phyloP scores from a whole-genome alignment of 2,329 filamentous ascomycete genomes.

The Trichophyton verrucosum region DNA sequence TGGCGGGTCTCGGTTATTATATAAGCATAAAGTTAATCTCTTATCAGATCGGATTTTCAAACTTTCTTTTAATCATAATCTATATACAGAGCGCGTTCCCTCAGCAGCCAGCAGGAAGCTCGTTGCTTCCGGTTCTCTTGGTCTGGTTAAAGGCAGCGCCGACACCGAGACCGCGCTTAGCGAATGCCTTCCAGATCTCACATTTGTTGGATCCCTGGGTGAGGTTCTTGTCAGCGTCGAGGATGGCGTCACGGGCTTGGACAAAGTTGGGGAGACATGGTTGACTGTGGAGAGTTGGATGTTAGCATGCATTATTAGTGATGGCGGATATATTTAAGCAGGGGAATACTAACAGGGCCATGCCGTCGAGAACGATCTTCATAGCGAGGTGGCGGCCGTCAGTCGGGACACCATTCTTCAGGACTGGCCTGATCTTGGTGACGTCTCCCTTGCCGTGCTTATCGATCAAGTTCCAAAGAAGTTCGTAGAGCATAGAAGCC shows the following conservation, averaged over 20 bases:
- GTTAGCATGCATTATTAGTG: background rate
- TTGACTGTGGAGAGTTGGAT: background rate
- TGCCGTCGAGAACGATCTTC: constrained; percentile 11
- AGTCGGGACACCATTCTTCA: constrained; percentile 8
- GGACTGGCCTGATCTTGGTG: background rate
- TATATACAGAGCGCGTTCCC: too few relatives aligned
- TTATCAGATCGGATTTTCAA: background rate
- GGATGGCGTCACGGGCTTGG: constrained; percentile 11
- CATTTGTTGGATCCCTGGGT: constrained; percentile 8
- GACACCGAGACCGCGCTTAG: constrained; percentile 9
- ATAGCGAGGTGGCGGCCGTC: constrained; percentile 11
- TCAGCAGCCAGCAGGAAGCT: background rate
- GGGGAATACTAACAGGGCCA: constrained; percentile 10
- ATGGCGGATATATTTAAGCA: background rate
- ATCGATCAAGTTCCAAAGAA: constrained; percentile 12
- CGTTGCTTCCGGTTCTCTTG: background rate
- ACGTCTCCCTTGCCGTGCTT: constrained; percentile 12
- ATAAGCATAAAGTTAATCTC: background rate
- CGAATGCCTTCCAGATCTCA: constrained; percentile 11
- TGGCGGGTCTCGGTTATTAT: background rate
- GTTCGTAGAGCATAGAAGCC: constrained; percentile 10
- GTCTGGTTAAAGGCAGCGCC: background rate
- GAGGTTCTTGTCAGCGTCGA: constrained; percentile 11
- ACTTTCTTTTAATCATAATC: background rate
- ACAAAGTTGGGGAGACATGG: constrained; percentile 13